Percentiles rank a stretch among this genome's conserved stretches.
These are phyloP conservation scores for Tranzscheliella williamsii DNA, from an alignment of 1,284 basidiomycete genomes.

Conservation along the genomic window DNA sequence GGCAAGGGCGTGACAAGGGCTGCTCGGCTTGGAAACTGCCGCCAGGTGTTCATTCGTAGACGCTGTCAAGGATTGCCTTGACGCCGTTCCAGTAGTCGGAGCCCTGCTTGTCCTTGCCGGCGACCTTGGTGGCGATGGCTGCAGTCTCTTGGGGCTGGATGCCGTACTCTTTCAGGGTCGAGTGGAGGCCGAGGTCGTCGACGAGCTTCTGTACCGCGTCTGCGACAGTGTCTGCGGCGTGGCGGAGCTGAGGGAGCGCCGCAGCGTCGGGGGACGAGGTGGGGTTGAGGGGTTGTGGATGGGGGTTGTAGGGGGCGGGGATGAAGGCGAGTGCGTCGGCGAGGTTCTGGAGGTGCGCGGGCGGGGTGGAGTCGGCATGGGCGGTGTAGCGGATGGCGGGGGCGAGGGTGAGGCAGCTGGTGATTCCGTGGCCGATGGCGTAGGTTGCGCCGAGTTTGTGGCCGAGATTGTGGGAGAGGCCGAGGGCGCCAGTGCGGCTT, in stretches of 20 bases:
- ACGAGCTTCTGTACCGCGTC: conserved; percentile 63
- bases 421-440: conserved; percentile 77
- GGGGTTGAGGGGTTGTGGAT: conserved; percentile 5
- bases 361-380: conserved; percentile 7
- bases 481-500: conserved; percentile 68
- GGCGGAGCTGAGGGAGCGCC: conserved; percentile 5
- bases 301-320: conserved; percentile 31
- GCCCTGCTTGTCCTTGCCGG: conserved; percentile 41
- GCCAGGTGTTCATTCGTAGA: conserved; percentile 21
- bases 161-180: conserved; percentile 68
- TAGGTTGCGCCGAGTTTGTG: conserved; percentile 77
- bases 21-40: too few species aligned
- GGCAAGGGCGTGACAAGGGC: too few species aligned
- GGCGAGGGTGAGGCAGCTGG: conserved; percentile 74
- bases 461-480: conserved; percentile 69
- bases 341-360: conserved; percentile 34
- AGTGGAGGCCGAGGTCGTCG: conserved; percentile 67
- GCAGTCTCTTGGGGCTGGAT: conserved; percentile 68
- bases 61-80: conserved; percentile 19
- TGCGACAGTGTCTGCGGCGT: conserved; percentile 18
- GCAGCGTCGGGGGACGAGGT: background rate
- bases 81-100: conserved; percentile 24
- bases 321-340: conserved; percentile 43
- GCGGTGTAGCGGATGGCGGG: conserved; percentile 20
- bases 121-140: conserved; percentile 66